Evolutionary conservation across 352 stramenopile species (phyloP).

Genomic region (Pythium aquatile): DNA sequence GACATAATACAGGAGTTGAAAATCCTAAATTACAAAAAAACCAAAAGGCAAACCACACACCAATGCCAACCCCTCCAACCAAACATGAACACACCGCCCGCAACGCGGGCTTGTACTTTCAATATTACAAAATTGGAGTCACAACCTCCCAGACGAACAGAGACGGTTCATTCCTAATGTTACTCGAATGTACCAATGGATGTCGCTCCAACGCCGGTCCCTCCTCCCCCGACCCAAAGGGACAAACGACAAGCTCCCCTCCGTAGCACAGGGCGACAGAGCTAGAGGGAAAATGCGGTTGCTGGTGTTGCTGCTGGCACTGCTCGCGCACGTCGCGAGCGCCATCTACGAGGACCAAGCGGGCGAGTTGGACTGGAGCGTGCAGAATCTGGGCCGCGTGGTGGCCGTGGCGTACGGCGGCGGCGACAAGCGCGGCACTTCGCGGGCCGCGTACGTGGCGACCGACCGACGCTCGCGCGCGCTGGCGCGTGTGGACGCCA

Average conservation of each 20-base stretch:
- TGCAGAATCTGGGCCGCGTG: slow-evolving; percentile 59
- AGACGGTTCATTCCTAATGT: background rate
- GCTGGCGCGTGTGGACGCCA: slow-evolving; percentile 62
- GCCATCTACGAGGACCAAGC: slow-evolving; percentile 77
- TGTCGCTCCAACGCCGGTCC: slow-evolving; percentile 1
- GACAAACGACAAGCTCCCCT: background rate
- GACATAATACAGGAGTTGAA: too few relatives aligned
- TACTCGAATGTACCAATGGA: background rate
- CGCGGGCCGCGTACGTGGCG: slow-evolving; percentile 65
- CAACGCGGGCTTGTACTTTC: too few relatives aligned
- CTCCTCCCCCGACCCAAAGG: background rate
- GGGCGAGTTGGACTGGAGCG: slow-evolving; percentile 77
- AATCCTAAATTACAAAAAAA: too few relatives aligned
- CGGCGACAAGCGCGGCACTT: slow-evolving; percentile 45
- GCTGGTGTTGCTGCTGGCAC: slow-evolving; percentile 14
- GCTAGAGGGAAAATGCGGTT: slow-evolving; percentile 1
- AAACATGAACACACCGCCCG: too few relatives aligned
- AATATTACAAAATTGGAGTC: too few relatives aligned
- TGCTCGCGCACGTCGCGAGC: slow-evolving; percentile 17
- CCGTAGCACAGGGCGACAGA: background rate
- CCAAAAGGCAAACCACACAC: too few relatives aligned
- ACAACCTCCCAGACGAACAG: too few relatives aligned
- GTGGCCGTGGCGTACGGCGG: slow-evolving; percentile 46
- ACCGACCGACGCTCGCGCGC: slow-evolving; percentile 60
- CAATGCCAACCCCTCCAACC: too few relatives aligned